Evolutionary conservation across 2,329 filamentous ascomycete genomes (phyloP).

Genomic region (Colletotrichum sp.): DNA sequence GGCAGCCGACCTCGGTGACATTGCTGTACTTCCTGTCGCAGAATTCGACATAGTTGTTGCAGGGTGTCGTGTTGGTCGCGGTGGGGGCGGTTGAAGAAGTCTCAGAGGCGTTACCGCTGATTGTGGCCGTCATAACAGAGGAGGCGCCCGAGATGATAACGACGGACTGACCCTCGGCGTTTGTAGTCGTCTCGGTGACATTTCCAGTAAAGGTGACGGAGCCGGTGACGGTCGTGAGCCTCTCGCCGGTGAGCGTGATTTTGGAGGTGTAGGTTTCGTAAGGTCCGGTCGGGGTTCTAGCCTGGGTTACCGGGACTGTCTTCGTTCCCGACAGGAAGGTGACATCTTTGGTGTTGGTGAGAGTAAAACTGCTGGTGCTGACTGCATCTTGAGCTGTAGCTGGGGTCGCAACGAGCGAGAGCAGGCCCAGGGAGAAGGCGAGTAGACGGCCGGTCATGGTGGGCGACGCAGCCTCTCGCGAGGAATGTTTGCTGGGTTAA

Average conservation of each 20-base stretch:
- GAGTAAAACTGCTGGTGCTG: not conserved
- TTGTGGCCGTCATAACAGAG: constrained; percentile 44
- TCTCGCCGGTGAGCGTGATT: constrained; percentile 42
- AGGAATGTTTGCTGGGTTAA: not conserved
- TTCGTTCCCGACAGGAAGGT: constrained; percentile 19
- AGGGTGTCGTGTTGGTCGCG: constrained; percentile 76
- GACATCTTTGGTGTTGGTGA: constrained; percentile 17
- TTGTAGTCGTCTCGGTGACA: constrained; percentile 28
- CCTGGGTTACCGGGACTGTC: constrained; percentile 32
- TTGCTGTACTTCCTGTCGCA: constrained; percentile 81
- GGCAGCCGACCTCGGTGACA: constrained; percentile 77
- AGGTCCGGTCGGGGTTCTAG: constrained; percentile 46
- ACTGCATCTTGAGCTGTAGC: not conserved
- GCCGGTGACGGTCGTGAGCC: constrained; percentile 29
- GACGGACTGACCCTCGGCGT: constrained; percentile 36
- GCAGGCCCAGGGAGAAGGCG: not conserved
- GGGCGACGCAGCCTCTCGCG: not conserved
- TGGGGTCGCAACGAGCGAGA: not conserved
- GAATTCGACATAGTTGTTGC: constrained; percentile 81
- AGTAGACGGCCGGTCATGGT: constrained; percentile 8
- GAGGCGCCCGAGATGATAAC: constrained; percentile 53
- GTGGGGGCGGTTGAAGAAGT: constrained; percentile 44
- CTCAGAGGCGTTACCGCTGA: constrained; percentile 43
- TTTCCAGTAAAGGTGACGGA: constrained; percentile 37
- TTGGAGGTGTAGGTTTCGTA: constrained; percentile 50